Conservation (phyloP, 768 basidiomycete species). For the Exsudoporus frostii region DNA sequence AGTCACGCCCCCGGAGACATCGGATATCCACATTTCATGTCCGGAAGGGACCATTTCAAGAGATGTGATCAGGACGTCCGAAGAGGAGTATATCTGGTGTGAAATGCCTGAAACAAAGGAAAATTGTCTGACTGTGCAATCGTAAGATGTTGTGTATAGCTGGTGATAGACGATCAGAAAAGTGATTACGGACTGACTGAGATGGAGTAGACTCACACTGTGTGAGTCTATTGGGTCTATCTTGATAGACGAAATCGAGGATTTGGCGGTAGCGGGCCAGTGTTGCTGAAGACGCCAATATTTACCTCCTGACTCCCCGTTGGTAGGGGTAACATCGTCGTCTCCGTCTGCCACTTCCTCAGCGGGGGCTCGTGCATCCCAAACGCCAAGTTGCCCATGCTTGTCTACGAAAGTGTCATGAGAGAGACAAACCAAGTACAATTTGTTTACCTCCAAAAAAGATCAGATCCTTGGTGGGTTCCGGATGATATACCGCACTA, state of each 20-base stretch:
- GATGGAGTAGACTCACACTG: slow-evolving; percentile 43
- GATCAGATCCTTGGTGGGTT: slow-evolving; percentile 74
- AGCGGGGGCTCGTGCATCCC: slow-evolving; percentile 73
- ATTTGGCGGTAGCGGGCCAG: slow-evolving; percentile 79
- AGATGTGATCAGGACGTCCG: slow-evolving; percentile 61
- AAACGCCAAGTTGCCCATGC: slow-evolving; percentile 78
- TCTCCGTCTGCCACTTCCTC: slow-evolving; percentile 71
- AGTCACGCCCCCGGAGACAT: slow-evolving; percentile 64
- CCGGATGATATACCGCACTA: slow-evolving; percentile 78
- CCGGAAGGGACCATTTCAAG: slow-evolving; percentile 68
- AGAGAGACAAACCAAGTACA: neutral
- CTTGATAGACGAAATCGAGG: slow-evolving; percentile 76
- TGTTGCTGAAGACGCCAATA: slow-evolving; percentile 80
- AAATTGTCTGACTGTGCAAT: slow-evolving; percentile 69
- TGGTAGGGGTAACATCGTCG: slow-evolving; percentile 38
- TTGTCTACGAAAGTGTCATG: slow-evolving; percentile 54
- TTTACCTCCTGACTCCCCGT: slow-evolving; percentile 60
- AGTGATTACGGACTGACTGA: neutral
- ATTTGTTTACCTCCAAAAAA: slow-evolving; percentile 70
- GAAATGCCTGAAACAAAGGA: slow-evolving; percentile 74
- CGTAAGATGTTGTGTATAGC: slow-evolving; percentile 82
- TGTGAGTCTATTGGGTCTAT: slow-evolving; percentile 75
- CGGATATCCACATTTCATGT: slow-evolving; percentile 83
- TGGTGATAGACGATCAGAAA: slow-evolving; percentile 27
- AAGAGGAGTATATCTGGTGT: slow-evolving; percentile 58